These are phyloP conservation scores for Panicum hallii DNA, from an alignment of 202 grass and related monocot genomes.

Conservation along the genomic window DNA sequence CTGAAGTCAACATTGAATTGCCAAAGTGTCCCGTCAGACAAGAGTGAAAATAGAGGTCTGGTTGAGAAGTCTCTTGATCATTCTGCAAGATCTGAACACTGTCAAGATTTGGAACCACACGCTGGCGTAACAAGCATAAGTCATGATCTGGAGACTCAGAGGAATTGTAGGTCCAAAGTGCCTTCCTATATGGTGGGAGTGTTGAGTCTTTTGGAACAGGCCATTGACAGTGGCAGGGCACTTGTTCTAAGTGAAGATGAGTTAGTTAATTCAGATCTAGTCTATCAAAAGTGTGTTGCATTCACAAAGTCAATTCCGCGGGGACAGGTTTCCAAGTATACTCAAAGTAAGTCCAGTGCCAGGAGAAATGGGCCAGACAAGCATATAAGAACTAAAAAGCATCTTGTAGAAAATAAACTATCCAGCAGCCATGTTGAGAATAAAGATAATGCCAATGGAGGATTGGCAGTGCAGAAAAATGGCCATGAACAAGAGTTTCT, in stretches of 20 bases:
- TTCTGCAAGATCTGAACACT: conserved; percentile 28
- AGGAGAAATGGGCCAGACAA: conserved; percentile 39
- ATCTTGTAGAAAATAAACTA: conserved; percentile 43
- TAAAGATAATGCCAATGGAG: conserved; percentile 32
- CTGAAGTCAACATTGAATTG: conserved; percentile 8
- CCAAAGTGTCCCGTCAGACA: conserved; percentile 29
- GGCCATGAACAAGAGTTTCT: conserved; percentile 50
- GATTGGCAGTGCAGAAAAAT: conserved; percentile 45
- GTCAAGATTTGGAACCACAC: conserved; percentile 34
- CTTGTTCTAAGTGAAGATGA: conserved; percentile 60
- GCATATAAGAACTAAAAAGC: conserved; percentile 36
- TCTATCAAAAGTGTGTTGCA: conserved; percentile 69
- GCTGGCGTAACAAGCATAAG: neutral
- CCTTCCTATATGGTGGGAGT: conserved; percentile 64
- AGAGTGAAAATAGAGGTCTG: conserved; percentile 32
- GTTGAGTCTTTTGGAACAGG: conserved; percentile 69
- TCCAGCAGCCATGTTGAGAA: conserved; percentile 29
- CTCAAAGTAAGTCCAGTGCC: conserved; percentile 39
- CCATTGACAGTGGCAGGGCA: conserved; percentile 65
- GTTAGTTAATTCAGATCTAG: conserved; percentile 64
- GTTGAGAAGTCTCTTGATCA: conserved; percentile 11
- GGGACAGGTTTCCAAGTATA: conserved; percentile 46
- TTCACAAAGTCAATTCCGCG: conserved; percentile 64
- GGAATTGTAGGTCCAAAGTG: conserved; percentile 17
- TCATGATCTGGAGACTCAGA: conserved; percentile 22